Evolutionary conservation across 345 rosid genomes (phyloP).

Genomic region (Eucalyptus lansdowneana): DNA sequence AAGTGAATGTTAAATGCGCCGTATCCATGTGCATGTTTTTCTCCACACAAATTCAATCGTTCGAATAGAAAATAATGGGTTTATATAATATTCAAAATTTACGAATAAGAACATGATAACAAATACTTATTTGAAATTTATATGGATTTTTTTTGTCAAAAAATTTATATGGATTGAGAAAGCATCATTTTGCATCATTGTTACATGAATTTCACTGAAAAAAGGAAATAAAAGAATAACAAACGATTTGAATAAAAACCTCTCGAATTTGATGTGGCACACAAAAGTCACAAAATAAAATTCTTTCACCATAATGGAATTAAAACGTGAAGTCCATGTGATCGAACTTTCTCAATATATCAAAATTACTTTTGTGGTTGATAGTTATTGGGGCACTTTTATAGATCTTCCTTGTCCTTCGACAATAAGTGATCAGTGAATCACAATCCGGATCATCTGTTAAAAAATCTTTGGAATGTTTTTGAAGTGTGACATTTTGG

Average conservation of each 20-base stretch:
- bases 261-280: background rate
- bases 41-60: background rate
- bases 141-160: background rate
- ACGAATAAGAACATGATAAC: background rate
- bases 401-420: background rate
- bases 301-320: background rate
- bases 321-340: background rate
- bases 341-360: background rate
- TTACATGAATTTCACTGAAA: background rate
- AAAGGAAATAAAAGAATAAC: background rate
- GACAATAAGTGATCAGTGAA: accelerated
- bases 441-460: accelerated
- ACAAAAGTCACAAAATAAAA: background rate
- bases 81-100: background rate
- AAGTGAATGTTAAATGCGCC: background rate
- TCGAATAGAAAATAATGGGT: background rate
- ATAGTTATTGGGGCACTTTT: background rate
- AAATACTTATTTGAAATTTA: background rate
- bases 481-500: background rate
- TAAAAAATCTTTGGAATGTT: background rate
- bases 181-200: background rate
- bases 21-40: background rate
- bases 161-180: background rate
- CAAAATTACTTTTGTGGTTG: background rate
- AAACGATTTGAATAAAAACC: background rate